These are phyloP conservation scores for Digitaria exilis DNA, from an alignment of 202 grass and related monocot species.

Conservation along the genomic window DNA sequence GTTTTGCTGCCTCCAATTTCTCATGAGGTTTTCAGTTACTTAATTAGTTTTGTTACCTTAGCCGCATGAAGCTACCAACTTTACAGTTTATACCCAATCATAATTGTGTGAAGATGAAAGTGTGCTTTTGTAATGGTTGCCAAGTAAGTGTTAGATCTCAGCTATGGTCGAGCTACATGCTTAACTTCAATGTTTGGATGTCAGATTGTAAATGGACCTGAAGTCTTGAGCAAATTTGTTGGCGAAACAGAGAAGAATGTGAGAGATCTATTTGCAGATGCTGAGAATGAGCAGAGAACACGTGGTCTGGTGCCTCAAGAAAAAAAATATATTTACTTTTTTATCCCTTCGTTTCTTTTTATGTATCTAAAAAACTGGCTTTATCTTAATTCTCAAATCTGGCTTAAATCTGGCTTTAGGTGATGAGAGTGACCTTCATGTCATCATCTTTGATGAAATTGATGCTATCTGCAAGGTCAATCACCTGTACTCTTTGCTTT, in stretches of 20 bases:
- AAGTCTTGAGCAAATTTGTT: slow-evolving; percentile 98
- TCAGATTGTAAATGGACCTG: slow-evolving; percentile 86
- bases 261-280: slow-evolving; percentile 98
- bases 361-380: not conserved
- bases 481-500: not conserved
- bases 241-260: slow-evolving; percentile 99
- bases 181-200: slow-evolving; percentile 42
- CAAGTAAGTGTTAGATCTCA: slow-evolving; percentile 1
- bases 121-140: not conserved
- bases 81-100: not conserved
- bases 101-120: not conserved
- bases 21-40: not conserved
- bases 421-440: slow-evolving; percentile 92
- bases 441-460: slow-evolving; percentile 99
- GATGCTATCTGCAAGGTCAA: slow-evolving; percentile 93
- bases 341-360: not conserved
- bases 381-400: slow-evolving; percentile 4
- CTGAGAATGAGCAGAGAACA: slow-evolving; percentile 88
- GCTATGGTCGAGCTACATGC: not conserved
- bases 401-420: no score
- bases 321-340: not conserved
- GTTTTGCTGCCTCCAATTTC: not conserved
- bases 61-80: not conserved
- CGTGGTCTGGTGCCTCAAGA: slow-evolving; percentile 39
- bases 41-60: not conserved